Evolutionary conservation across 164 flowering plant species (phyloP).

Genomic region (Dillenia turbinata): DNA sequence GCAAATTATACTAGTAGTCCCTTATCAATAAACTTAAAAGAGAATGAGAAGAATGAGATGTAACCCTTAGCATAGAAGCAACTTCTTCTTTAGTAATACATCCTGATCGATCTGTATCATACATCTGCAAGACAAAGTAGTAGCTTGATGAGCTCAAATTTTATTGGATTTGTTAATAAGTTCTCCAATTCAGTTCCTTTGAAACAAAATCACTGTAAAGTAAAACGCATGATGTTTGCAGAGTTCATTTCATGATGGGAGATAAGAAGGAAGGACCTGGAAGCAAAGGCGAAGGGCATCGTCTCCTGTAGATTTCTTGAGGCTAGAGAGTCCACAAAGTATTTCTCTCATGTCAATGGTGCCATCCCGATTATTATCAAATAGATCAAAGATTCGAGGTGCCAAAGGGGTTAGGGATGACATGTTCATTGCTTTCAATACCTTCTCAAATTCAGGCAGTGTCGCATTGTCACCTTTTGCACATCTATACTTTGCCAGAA

Average conservation of each 20-base stretch:
- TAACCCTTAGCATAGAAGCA: constrained; percentile 74
- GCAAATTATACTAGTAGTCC: too few relatives aligned
- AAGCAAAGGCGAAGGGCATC: constrained; percentile 74
- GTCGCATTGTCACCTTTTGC: constrained; percentile 68
- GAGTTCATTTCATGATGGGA: background rate
- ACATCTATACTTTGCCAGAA: constrained; percentile 39
- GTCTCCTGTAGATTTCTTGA: constrained; percentile 61
- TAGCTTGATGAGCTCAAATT: too few relatives aligned
- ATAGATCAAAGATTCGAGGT: constrained; percentile 62
- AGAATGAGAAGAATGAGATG: constrained; percentile 1
- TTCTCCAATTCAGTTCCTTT: background rate
- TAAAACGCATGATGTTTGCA: background rate
- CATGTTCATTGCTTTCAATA: constrained; percentile 76
- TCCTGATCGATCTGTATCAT: constrained; percentile 72
- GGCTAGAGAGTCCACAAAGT: constrained; percentile 66
- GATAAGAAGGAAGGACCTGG: constrained; percentile 33
- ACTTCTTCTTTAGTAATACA: constrained; percentile 78
- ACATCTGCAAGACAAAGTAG: constrained; percentile 46
- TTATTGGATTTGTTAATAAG: background rate
- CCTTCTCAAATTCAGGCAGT: constrained; percentile 61
- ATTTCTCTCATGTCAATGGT: constrained; percentile 78
- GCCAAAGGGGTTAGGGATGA: constrained; percentile 57
- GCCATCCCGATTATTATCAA: constrained; percentile 77
- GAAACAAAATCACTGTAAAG: background rate
- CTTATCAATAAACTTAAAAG: too few relatives aligned